Percentiles rank a stretch among this genome's conserved stretches.
Evolutionary conservation across 306 rosid genomes (phyloP).

Genomic region (Lupinus albus): DNA sequence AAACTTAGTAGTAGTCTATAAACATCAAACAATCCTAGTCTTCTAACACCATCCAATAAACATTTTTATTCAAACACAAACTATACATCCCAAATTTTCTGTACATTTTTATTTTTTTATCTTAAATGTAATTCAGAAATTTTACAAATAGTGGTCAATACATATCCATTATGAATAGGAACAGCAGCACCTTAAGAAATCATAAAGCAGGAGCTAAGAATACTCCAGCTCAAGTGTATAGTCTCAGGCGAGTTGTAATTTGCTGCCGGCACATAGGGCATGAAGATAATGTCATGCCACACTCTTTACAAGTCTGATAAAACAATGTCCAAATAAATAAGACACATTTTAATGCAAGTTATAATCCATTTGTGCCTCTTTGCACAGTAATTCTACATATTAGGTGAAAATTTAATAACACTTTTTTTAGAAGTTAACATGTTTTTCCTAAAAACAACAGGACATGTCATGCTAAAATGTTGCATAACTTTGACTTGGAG

Average conservation of each 20-base stretch:
- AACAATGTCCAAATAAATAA: conserved; percentile 2
- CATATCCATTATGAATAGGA: background rate
- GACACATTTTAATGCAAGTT: background rate
- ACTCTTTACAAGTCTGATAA: conserved; percentile 84
- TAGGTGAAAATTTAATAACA: background rate
- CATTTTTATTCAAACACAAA: conserved; percentile 13
- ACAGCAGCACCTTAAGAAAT: background rate
- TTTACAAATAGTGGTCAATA: conserved; percentile 10
- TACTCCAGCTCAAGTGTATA: conserved; percentile 50
- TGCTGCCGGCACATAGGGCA: conserved; percentile 82
- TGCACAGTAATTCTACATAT: background rate
- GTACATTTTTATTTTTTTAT: conserved; percentile 11
- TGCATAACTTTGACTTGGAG: background rate
- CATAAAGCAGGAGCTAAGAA: background rate
- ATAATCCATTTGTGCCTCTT: background rate
- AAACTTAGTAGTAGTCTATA: no score
- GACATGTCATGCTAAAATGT: background rate
- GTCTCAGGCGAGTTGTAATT: conserved; percentile 67
- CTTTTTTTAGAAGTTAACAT: background rate
- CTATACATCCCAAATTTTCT: background rate
- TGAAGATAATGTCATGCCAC: conserved; percentile 57
- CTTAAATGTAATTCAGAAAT: background rate
- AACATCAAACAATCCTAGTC: background rate
- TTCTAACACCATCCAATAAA: background rate
- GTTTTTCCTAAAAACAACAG: background rate